Base-by-base conservation (phyloP, 2,329 filamentous ascomycete species). In the Claviceps quebecensis region DNA sequence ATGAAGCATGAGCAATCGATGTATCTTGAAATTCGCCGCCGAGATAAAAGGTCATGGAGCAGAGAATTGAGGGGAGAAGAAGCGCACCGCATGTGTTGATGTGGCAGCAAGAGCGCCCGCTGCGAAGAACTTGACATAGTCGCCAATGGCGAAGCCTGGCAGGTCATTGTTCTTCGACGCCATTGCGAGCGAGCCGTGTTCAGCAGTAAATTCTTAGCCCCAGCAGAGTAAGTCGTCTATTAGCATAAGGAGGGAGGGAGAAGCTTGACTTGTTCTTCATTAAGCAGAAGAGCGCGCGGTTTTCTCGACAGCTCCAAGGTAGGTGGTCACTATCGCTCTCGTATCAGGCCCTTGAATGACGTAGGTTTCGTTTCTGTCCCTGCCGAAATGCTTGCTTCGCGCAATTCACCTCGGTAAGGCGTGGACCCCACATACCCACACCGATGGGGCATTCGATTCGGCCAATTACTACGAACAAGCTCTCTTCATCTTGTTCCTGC, bases 61-160 rank as follows among this genome's bases (percentile, higher is more conserved):
- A 11, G 29, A 34, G 29, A 34, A 34, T 34, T 34, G 3, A 8
- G 29, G 11, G 9, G 29, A 34, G 29, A 29, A 29, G 26, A 34
- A 13, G 59, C 71, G 57, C 67, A 75, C 73, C 36, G 70, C 74
- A 56, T 77, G 74, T 2, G 74, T 77, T 16, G 68, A 63, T 1
- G 73, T 76, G 11, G 74, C 74, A 34, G 74, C 74, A 29, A 77
- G 68, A 29, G 74, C 74, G 52, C 74, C 74, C 4, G 73, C 73
- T 45, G 70, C 65, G 57, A 77, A 76, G 69, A 76, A 76, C 53
- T 76, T 76, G 63, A 64, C 61, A 63, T 76, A 76, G 56, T 76
- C 73, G 54, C 60, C 54, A 4, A 61, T 47, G 37, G 62, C 60
- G 52, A 76, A 76, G 52, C 60, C 63, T 45, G 67, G 72, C 19